phyloP scores from a whole-genome alignment of 495 filamentous ascomycete species.

The Hypoxylon lienhwacheense region DNA sequence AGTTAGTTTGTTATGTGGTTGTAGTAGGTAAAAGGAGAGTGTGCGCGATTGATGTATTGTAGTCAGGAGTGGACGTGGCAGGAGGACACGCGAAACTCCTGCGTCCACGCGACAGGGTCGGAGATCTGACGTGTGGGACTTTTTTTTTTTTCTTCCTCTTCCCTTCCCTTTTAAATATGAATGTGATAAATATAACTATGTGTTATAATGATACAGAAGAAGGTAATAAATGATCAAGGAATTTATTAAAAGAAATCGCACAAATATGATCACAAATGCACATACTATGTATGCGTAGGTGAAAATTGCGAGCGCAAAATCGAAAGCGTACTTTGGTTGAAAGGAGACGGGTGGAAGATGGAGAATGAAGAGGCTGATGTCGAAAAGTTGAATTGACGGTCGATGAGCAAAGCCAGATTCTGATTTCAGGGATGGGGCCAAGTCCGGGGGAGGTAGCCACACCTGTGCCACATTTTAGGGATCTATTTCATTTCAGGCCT shows the following conservation, averaged over 20 bases:
- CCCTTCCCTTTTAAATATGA: too few relatives aligned
- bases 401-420: constrained; percentile 38
- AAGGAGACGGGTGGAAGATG: constrained; percentile 30
- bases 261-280: constrained; percentile 27
- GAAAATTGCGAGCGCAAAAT: constrained; percentile 13
- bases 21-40: constrained; percentile 2
- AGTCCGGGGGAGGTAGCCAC: constrained; percentile 29
- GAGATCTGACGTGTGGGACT: constrained; percentile 44
- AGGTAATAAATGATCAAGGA: constrained; percentile 1
- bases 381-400: constrained; percentile 38
- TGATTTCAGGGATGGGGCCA: constrained; percentile 38
- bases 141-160: too few relatives aligned
- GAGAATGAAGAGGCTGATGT: constrained; percentile 38
- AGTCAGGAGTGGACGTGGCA: constrained; percentile 11
- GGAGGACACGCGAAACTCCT: constrained; percentile 40
- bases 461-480: constrained; percentile 24
- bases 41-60: constrained; percentile 19
- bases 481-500: background rate
- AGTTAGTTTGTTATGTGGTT: too few relatives aligned
- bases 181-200: too few relatives aligned
- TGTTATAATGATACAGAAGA: too few relatives aligned
- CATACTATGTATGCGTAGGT: constrained; percentile 5
- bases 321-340: constrained; percentile 22
- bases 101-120: constrained; percentile 45
- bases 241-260: constrained; percentile 5